Conservation (phyloP, 352 stramenopile species). For the Globisporangium iwayamae region DNA sequence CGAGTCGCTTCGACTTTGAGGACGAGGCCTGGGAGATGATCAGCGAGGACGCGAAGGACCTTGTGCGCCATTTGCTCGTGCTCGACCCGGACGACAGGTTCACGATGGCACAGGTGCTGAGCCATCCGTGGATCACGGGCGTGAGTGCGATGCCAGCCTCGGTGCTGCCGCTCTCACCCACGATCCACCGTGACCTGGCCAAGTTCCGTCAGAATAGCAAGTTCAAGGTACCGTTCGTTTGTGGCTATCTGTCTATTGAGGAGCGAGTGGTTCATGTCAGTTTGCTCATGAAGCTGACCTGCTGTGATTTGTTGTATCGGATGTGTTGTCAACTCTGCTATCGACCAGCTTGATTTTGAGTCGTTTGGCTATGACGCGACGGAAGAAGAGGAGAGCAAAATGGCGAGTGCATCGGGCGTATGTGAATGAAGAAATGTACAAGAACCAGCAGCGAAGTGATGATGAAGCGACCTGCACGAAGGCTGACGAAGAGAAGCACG, state of each 20-base stretch:
- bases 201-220: slow-evolving; percentile 61
- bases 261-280: no score
- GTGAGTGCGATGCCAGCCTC: slow-evolving; percentile 17
- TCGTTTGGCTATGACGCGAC: slow-evolving; percentile 11
- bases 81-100: slow-evolving; percentile 64
- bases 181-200: slow-evolving; percentile 62
- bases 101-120: slow-evolving; percentile 63
- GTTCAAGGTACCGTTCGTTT: slow-evolving; percentile 8
- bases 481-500: not conserved
- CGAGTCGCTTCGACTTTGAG: slow-evolving; percentile 70
- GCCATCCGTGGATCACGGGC: slow-evolving; percentile 65
- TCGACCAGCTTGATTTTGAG: slow-evolving; percentile 8
- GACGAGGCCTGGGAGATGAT: slow-evolving; percentile 68
- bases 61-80: slow-evolving; percentile 75
- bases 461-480: not conserved
- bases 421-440: not conserved
- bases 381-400: slow-evolving; percentile 1
- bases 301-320: not conserved
- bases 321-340: not conserved
- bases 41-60: slow-evolving; percentile 58
- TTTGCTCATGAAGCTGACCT: not conserved
- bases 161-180: slow-evolving; percentile 51
- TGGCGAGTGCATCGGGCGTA: no score
- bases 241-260: not conserved
- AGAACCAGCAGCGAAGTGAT: no score